Conservation (phyloP, 768 basidiomycete genomes). For the Cubamyces sp. region DNA sequence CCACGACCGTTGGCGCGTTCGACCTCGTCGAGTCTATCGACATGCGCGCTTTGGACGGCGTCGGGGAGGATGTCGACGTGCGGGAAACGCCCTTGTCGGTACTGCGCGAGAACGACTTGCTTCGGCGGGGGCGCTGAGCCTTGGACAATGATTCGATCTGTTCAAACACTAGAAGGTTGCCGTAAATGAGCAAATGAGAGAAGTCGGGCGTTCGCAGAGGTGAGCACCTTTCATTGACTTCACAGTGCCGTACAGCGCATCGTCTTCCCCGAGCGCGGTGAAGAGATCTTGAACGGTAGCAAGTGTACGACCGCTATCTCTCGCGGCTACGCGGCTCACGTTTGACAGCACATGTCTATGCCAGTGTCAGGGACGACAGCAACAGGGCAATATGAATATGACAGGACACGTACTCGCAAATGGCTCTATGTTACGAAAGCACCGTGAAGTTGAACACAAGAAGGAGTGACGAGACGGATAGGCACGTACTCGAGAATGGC, state of each 20-base stretch:
- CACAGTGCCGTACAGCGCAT: slow-evolving; percentile 82
- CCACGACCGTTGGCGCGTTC: slow-evolving; percentile 25
- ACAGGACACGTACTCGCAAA: slow-evolving; percentile 76
- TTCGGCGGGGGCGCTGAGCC: slow-evolving; percentile 58
- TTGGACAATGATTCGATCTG: slow-evolving; percentile 75
- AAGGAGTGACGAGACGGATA: slow-evolving; percentile 25
- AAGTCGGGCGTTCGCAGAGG: background rate
- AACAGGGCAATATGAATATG: background rate
- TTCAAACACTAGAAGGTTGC: slow-evolving; percentile 59
- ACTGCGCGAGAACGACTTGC: slow-evolving; percentile 66
- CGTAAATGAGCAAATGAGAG: slow-evolving; percentile 1
- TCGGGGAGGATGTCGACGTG: slow-evolving; percentile 50
- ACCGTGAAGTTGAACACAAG: slow-evolving; percentile 12
- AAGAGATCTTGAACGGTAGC: slow-evolving; percentile 86
- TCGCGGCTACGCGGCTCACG: slow-evolving; percentile 80
- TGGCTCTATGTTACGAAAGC: slow-evolving; percentile 53
- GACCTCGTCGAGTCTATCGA: slow-evolving; percentile 46
- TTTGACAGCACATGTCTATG: slow-evolving; percentile 86
- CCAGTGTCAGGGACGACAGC: background rate
- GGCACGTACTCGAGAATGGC: slow-evolving; percentile 87
- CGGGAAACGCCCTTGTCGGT: slow-evolving; percentile 47
- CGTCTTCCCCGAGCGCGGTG: slow-evolving; percentile 88
- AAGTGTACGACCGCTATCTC: slow-evolving; percentile 78
- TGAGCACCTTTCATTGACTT: slow-evolving; percentile 81
- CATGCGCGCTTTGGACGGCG: slow-evolving; percentile 29